A percentile compares a stretch with the other conserved stretches of the same genome.
Conservation (phyloP, 2,329 filamentous ascomycete species). For the Monosporascus sp. region DNA sequence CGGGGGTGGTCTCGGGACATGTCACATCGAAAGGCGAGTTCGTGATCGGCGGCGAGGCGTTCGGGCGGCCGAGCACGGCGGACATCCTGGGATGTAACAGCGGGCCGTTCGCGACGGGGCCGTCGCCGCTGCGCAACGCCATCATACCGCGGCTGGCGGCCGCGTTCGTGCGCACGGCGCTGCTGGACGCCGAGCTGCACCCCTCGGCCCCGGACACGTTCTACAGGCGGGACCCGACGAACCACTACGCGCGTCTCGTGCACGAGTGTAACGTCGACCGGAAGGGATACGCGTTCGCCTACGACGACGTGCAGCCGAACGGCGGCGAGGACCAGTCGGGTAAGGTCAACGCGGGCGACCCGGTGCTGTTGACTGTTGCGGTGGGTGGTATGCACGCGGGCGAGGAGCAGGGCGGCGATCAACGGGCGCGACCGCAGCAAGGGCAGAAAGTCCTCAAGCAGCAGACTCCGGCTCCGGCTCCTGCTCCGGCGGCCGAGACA, state of each 20-base stretch:
- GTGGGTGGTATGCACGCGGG: constrained; percentile 37
- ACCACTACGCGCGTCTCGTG: constrained; percentile 53
- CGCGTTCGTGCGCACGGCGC: constrained; percentile 50
- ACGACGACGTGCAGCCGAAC: constrained; percentile 52
- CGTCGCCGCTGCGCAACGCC: constrained; percentile 32
- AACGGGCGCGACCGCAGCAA: too few relatives aligned
- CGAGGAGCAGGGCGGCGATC: not conserved
- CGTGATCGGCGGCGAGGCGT: constrained; percentile 35
- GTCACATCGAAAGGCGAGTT: constrained; percentile 37
- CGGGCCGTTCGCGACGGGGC: constrained; percentile 50
- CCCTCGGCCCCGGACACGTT: constrained; percentile 30
- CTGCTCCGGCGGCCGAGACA: not conserved
- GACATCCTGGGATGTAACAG: constrained; percentile 65
- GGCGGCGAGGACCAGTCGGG: constrained; percentile 49
- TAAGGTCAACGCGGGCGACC: constrained; percentile 47
- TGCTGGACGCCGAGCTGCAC: constrained; percentile 39
- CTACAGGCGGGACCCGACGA: constrained; percentile 39
- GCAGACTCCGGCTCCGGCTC: not conserved
- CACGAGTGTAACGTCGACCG: constrained; percentile 48
- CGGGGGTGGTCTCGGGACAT: constrained; percentile 47
- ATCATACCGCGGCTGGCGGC: constrained; percentile 43
- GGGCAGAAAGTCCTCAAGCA: too few relatives aligned
- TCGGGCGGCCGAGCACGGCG: constrained; percentile 49
- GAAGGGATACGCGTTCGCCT: constrained; percentile 55
- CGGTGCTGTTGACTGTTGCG: constrained; percentile 41